Evolutionary conservation across 2,329 filamentous ascomycete species (phyloP).

Genomic region (Epichloe coenophiala): DNA sequence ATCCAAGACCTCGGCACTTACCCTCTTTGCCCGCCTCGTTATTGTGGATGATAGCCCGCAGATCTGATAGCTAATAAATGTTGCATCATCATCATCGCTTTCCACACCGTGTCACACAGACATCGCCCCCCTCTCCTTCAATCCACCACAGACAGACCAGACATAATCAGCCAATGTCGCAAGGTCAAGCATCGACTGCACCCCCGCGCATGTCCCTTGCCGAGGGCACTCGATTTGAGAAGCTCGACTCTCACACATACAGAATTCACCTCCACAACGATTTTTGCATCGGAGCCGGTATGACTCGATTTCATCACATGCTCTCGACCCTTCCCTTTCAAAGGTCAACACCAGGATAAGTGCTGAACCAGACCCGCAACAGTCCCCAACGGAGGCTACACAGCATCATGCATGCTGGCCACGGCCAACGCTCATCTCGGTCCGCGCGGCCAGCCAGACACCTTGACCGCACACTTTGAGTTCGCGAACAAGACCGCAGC

Average conservation of each 20-base stretch:
- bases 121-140: too few species aligned
- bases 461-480: constrained; percentile 21
- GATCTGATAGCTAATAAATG: too few species aligned
- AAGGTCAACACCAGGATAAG: background rate
- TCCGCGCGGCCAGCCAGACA: constrained; percentile 17
- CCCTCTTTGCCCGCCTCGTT: too few species aligned
- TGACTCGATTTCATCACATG: background rate
- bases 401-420: constrained; percentile 21
- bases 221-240: constrained; percentile 10
- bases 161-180: background rate
- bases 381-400: constrained; percentile 29
- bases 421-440: constrained; percentile 17
- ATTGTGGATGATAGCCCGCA: too few species aligned
- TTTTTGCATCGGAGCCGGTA: constrained; percentile 15
- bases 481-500: constrained; percentile 20
- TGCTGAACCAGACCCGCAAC: background rate
- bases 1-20: too few species aligned
- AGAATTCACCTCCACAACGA: constrained; percentile 9
- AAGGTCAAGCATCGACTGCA: background rate
- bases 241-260: constrained; percentile 14
- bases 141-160: too few species aligned
- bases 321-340: background rate
- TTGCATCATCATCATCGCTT: too few species aligned
- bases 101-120: too few species aligned
- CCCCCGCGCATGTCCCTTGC: background rate